phyloP scores from a whole-genome alignment of 352 stramenopile species.

The Phytopythium helicoides region DNA sequence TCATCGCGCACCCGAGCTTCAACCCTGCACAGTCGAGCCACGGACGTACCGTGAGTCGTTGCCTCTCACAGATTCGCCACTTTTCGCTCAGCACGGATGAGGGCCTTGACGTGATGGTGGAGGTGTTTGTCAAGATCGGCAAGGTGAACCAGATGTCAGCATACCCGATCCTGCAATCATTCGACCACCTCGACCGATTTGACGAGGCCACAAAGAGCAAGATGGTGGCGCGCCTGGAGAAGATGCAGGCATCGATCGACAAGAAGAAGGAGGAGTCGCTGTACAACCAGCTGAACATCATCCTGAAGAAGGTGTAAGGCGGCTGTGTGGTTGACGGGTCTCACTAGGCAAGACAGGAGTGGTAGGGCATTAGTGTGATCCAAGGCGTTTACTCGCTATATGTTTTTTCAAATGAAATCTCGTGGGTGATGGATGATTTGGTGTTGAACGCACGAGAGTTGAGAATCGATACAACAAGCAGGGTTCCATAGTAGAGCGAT shows the following conservation, averaged over 20 bases:
- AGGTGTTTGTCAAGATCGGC: constrained; percentile 75
- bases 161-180: constrained; percentile 72
- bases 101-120: constrained; percentile 63
- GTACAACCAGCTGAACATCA: constrained; percentile 86
- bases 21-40: constrained; percentile 76
- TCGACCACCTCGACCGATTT: constrained; percentile 77
- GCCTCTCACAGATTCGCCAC: constrained; percentile 69
- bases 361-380: too few relatives aligned
- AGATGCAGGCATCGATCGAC: constrained; percentile 77
- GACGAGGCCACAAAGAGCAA: constrained; percentile 56
- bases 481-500: too few relatives aligned
- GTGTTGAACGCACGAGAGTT: too few relatives aligned
- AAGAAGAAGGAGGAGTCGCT: constrained; percentile 81
- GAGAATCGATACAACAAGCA: too few relatives aligned
- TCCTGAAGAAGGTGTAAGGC: constrained; percentile 74
- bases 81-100: constrained; percentile 75
- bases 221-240: constrained; percentile 47
- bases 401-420: not conserved
- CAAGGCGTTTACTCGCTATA: too few relatives aligned
- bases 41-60: constrained; percentile 58
- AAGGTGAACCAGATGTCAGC: constrained; percentile 87
- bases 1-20: constrained; percentile 68
- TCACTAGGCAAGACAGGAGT: too few relatives aligned
- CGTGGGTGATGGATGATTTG: too few relatives aligned
- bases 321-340: too few relatives aligned